Evolutionary conservation across 2,329 filamentous ascomycete species (phyloP).

Genomic region (Trichoderma sp.): DNA sequence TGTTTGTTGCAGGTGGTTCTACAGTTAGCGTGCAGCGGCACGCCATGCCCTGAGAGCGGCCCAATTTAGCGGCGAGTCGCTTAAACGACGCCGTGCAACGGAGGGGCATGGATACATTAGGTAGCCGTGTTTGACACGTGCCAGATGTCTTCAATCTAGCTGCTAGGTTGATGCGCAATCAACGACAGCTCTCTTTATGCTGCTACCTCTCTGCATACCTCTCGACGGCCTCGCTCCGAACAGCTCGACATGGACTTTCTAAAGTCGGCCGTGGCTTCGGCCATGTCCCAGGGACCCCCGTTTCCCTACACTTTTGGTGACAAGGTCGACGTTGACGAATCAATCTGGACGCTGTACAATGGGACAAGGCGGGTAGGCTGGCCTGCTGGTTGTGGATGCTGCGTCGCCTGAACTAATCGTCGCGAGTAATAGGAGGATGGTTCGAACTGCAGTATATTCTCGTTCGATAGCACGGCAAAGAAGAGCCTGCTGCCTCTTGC

Average conservation of each 20-base stretch:
- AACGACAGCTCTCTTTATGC: not conserved
- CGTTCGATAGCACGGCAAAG: conserved; percentile 84
- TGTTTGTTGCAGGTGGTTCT: not conserved
- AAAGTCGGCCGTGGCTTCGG: conserved; percentile 94
- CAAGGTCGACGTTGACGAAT: conserved; percentile 85
- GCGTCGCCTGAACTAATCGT: not conserved
- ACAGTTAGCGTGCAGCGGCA: not conserved
- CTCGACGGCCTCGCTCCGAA: not conserved
- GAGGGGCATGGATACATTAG: not conserved
- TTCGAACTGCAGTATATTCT: conserved; percentile 93
- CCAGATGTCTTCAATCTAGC: not conserved
- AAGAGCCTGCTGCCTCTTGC: conserved; percentile 80
- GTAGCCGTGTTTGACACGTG: conserved; percentile 16
- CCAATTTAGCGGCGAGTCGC: conserved; percentile 11
- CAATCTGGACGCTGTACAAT: conserved; percentile 95
- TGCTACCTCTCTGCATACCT: too few relatives aligned
- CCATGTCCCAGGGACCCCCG: conserved; percentile 89
- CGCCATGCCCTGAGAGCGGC: conserved; percentile 12
- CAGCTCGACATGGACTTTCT: conserved; percentile 79
- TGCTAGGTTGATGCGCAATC: not conserved
- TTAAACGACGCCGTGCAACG: conserved; percentile 4
- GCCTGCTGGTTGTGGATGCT: not conserved
- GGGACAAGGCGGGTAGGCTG: conserved; percentile 77
- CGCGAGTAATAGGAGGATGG: conserved; percentile 70
- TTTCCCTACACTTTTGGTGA: conserved; percentile 94